Base-by-base conservation (phyloP, 2,329 filamentous ascomycete genomes). In the Fusarium veterinarium region DNA sequence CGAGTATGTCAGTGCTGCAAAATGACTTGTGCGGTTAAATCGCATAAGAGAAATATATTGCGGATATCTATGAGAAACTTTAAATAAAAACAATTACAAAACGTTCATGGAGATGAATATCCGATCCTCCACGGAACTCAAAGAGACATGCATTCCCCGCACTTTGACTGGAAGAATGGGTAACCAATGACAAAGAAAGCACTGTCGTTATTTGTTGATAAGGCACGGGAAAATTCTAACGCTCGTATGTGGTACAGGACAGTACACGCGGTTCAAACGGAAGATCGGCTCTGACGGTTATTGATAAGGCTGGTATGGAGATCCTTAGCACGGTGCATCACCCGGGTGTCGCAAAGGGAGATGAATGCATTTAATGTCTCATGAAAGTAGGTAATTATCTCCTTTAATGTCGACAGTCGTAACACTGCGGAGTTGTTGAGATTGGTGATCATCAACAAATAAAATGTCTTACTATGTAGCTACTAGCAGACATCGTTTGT, bases 401-500 rank as follows among this genome's bases (percentile, higher is more conserved):
- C 70, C 70, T 73, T 61, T 35, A 45, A 46, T 42, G 38, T 45
- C 31, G 31, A 61, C 35, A 49, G 38, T 73, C 25, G 40, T 45
- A 65, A 51, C 44, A 31, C 44, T 53, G 53, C 61, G 40, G 51
- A 68, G 71, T 45, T 64, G 52, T 53, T 60, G 68, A 73, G 71
- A 74, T 74, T 73, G 63, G 63, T 52, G 63, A 74, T 74, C 51
- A 71, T 68, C 64, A 71, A 56, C 65, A 61, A 63, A 61, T 57
- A 38, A 61, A 63, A 61, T 57, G 37, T 59, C 67, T 71, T 74
- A 55, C 11, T 33, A 49, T 19, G 31, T 49, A 49, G 51, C 42
- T 25, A 25, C n/a, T 51, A 10, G 14, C 10, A 60, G 67, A 52
- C 53, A 48, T 55, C n/a, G 53, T 58, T 68, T 53, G 33, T 53